Base-by-base conservation (phyloP, 139 green algal species). In the Astrephomene gubernaculifera region DNA sequence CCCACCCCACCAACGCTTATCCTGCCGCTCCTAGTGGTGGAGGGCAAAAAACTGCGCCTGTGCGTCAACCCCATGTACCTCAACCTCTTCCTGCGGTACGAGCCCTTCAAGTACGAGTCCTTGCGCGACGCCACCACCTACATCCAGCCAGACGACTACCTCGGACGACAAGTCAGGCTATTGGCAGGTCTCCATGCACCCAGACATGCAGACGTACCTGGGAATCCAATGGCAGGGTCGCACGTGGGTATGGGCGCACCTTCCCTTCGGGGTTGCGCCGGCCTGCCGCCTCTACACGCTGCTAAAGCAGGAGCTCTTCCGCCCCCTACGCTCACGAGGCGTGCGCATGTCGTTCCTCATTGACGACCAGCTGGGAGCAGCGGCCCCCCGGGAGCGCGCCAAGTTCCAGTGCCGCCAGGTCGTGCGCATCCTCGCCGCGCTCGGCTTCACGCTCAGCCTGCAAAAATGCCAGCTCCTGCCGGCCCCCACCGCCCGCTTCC, bases 1-100 rank as follows among this genome's bases (percentile, higher is more conserved):
- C 49, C 8, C 29, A 29, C 24, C 29, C 12, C 54, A 1, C 74
- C 74, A 1, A 57, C 38, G 25, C 24, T 57, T 29, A 65, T 82
- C 35, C 70, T 71, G 33, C 54, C 54, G 0, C 54, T 82, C 6
- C 53, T 36, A 6, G 54, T 71, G 38, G 74, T 82, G 25, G 38
- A 43, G 6, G 25, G 21, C 41, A 41, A 41, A 8, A 76, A 76
- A 27, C 39, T 53, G 22, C 69, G 69, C 14, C 41, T 76, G 25
- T 76, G 69, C 43, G 60, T 76, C 25, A 76, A 76, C 69, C 69
- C 69, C n/a, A 80, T 68, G 49, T 81, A 81, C 72, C 49, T 49
- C 35, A 81, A 81, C 52, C 21, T 44, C n/a, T 68, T 81, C 52
- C 31, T 81, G 49, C 22, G 25, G 8, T 63, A 63, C 24, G 33